Evolutionary conservation across 345 rosid genomes (phyloP).

Genomic region (Trapa incisa): DNA sequence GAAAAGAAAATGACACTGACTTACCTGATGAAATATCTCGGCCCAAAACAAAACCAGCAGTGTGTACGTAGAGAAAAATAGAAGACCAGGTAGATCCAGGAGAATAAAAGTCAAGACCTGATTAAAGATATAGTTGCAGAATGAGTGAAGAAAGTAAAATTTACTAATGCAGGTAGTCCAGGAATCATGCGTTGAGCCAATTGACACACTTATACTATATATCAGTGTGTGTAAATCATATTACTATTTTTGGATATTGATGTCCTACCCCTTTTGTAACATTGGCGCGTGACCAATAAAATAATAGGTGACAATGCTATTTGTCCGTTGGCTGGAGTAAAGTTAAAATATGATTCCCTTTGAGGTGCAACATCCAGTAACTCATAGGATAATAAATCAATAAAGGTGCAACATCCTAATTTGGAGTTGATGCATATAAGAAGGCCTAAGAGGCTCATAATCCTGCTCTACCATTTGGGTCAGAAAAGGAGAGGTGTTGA

Average conservation of each 20-base stretch:
- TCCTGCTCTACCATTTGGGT: not conserved
- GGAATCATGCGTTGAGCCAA: not conserved
- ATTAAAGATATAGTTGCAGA: constrained; percentile 6
- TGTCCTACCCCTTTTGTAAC: not conserved
- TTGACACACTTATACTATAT: not conserved
- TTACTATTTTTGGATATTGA: not conserved
- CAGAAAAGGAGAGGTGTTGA: not conserved
- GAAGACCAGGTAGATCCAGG: constrained; percentile 79
- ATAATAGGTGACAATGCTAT: not conserved
- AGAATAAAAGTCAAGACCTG: constrained; percentile 56
- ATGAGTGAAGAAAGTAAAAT: not conserved
- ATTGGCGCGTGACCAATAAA: not conserved
- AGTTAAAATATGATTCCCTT: not conserved
- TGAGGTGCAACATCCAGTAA: not conserved
- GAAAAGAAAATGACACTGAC: constrained; percentile 8
- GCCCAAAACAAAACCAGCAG: constrained; percentile 97
- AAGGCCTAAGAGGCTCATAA: not conserved
- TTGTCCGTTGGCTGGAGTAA: not conserved
- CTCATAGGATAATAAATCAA: not conserved
- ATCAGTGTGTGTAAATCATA: not conserved
- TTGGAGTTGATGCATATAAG: not conserved
- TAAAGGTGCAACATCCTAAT: not conserved
- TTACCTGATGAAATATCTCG: constrained; percentile 97
- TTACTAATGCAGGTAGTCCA: not conserved
- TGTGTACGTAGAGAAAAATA: constrained; percentile 89